Conservation (phyloP, 305 asterid genomes). For the Solanum hybrid region DNA sequence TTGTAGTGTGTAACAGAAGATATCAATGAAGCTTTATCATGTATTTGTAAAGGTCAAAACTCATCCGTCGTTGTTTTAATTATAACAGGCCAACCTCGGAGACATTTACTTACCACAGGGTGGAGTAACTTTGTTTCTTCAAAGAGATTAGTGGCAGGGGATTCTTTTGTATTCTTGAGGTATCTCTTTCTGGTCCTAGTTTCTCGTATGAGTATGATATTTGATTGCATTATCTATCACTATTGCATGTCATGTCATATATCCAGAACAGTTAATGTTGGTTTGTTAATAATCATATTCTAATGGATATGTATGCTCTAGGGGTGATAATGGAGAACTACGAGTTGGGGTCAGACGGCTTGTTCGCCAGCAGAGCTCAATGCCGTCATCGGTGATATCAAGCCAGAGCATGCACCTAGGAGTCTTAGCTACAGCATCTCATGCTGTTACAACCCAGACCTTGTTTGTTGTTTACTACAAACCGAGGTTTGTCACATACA, state of each 20-base stretch:
- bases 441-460: slow-evolving; percentile 68
- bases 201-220: neutral
- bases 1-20: neutral
- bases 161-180: slow-evolving; percentile 90
- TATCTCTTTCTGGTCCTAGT: slow-evolving; percentile 9
- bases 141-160: slow-evolving; percentile 88
- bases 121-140: slow-evolving; percentile 96
- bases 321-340: slow-evolving; percentile 77
- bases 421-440: slow-evolving; percentile 96
- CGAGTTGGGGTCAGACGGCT: slow-evolving; percentile 83
- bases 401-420: slow-evolving; percentile 99
- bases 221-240: neutral
- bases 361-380: slow-evolving; percentile 65
- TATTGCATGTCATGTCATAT: neutral
- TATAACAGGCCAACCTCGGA: slow-evolving; percentile 82
- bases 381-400: slow-evolving; percentile 90
- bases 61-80: neutral
- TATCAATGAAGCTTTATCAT: neutral
- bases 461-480: slow-evolving; percentile 82
- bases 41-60: neutral
- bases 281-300: neutral
- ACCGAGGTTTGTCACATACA: slow-evolving; percentile 48
- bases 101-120: slow-evolving; percentile 96
- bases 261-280: neutral
- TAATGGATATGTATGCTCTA: slow-evolving; percentile 8